Evolutionary conservation across 1,284 basidiomycete genomes (phyloP), one percentile per base, ranked within the genome.

Genomic region (Chiua sp.): DNA sequence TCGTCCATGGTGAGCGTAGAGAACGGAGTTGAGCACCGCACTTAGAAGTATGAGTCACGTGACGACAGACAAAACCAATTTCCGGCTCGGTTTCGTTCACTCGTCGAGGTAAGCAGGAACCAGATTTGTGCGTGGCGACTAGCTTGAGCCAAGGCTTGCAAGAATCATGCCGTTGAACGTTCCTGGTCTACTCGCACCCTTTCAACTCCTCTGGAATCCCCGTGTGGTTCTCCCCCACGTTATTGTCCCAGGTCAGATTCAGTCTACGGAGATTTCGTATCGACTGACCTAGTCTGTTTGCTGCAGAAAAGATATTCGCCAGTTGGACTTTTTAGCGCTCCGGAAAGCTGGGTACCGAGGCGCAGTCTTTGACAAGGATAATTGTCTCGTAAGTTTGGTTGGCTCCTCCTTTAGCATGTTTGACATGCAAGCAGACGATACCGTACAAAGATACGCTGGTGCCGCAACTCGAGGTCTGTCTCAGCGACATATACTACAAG

Each of bases 341-440:
- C 83, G 84, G 61, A 80, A 80, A 57, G 87, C 87, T 20, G 96
- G 96, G 3, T 96, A 94, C 69, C 86, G 89, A 51, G 95, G 91
- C 37, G 91, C 92, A 15, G 89, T 99, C 0, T 91, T 98, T 66
- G 97, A 98, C 84, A 98, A 98, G 79, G 97, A 99, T 75, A 98
- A 99, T 68, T 98, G 97, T 72, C 76, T 98, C 66, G 95, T 94
- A 68, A 42, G 87, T 77, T 23, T 13, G 6, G 1, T 53, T 0
- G 26, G 50, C 10, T 22, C 0, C 18, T 37, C 46, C 15, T 23
- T 3, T 53, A 12, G 13, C 11, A 22, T 46, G 22, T 22, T 46
- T 61, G 42, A 64, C 53, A 32, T 47, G 20, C 32, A 8, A 26
- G n/a, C 39, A 95, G 93, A 96, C 93, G 3, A 69, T 87, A 35